These are phyloP conservation scores for Lizonia empirigonia DNA, from an alignment of 2,329 filamentous ascomycete genomes.

Conservation along the genomic window DNA sequence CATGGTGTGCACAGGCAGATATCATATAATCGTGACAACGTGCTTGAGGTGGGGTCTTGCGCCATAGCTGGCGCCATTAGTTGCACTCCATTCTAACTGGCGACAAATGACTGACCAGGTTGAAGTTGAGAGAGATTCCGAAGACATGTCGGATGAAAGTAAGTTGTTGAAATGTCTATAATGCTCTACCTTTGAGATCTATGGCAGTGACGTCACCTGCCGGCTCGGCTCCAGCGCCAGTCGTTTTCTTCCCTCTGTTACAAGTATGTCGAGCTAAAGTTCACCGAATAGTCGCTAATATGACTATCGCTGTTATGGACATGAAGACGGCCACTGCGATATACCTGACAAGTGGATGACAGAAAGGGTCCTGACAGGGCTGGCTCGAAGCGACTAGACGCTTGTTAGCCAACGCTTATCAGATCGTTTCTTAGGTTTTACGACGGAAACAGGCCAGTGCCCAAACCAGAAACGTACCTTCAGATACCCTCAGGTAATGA, in stretches of 20 bases:
- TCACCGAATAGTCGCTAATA: constrained; percentile 2
- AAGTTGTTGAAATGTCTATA: neutral
- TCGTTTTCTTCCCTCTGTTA: too few species aligned
- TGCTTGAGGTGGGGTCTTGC: constrained; percentile 1
- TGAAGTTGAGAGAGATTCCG: neutral
- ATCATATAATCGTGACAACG: neutral
- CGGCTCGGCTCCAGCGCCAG: too few species aligned
- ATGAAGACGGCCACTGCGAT: constrained; percentile 1
- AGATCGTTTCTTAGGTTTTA: neutral
- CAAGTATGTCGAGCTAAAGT: too few species aligned
- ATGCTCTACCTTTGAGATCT: neutral
- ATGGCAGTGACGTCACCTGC: neutral
- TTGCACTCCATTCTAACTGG: neutral
- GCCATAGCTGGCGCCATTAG: neutral
- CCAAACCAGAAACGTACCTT: neutral
- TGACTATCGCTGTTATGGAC: neutral
- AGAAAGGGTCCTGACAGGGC: constrained; percentile 3
- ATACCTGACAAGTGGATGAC: constrained; percentile 1
- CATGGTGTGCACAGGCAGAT: neutral
- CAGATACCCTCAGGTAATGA: neutral
- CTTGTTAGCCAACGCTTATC: neutral
- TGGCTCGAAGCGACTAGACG: neutral
- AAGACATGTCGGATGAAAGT: neutral
- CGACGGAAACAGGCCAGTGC: neutral
- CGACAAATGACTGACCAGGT: neutral